Conservation (phyloP, 192 early-diverging fungal species). For the Backusella tuberculispora region DNA sequence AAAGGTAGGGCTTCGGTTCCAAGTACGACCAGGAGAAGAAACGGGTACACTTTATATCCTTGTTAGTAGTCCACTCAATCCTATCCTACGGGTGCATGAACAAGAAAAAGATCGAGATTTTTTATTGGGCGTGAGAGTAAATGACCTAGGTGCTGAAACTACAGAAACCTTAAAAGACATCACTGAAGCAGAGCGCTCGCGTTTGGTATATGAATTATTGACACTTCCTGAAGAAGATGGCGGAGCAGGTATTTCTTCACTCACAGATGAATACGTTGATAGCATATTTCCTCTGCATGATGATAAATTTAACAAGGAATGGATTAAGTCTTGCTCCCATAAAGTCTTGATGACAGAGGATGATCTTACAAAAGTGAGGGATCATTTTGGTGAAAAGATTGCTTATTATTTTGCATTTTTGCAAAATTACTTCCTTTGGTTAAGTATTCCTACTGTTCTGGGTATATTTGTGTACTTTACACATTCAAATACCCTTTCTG, state of each 20-base stretch:
- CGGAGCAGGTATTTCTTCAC: constrained; percentile 62
- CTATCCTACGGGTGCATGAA: background rate
- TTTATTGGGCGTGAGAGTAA: constrained; percentile 64
- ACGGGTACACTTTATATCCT: constrained; percentile 62
- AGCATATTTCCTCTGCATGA: constrained; percentile 82
- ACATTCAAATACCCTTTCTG: constrained; percentile 58
- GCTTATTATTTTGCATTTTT: constrained; percentile 96
- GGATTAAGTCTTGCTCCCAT: constrained; percentile 81
- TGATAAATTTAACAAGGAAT: constrained; percentile 74
- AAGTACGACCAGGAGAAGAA: constrained; percentile 60
- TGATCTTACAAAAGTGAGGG: constrained; percentile 74
- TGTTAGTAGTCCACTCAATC: constrained; percentile 60
- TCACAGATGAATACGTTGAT: constrained; percentile 57
- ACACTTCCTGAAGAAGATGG: constrained; percentile 58
- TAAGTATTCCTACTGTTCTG: constrained; percentile 67
- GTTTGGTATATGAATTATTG: constrained; percentile 66
- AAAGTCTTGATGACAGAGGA: constrained; percentile 75
- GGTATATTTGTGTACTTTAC: constrained; percentile 65
- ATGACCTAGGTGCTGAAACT: constrained; percentile 22
- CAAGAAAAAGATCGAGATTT: constrained; percentile 61
- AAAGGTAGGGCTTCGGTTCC: constrained; percentile 63
- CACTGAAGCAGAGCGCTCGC: constrained; percentile 57
- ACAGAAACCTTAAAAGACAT: constrained; percentile 31
- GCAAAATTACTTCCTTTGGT: constrained; percentile 83
- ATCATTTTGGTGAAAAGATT: constrained; percentile 89